Evolutionary conservation across 2,329 filamentous ascomycete genomes (phyloP).

Genomic region (Lecanicillium sp.): DNA sequence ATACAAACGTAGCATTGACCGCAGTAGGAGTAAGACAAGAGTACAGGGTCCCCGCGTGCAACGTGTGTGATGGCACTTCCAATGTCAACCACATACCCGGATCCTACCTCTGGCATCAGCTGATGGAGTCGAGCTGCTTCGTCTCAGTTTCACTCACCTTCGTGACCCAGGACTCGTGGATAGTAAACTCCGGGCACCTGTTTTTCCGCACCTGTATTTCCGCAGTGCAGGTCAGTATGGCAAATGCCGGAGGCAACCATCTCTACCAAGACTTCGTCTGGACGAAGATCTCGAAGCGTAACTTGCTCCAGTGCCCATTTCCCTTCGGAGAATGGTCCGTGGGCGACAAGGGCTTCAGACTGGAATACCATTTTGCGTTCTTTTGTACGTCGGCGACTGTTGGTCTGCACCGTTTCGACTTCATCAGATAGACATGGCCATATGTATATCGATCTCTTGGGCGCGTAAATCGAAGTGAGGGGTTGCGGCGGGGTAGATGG

Average conservation of each 20-base stretch:
- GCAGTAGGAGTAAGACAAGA: constrained; percentile 34
- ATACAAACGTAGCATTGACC: constrained; percentile 37
- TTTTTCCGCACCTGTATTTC: constrained; percentile 18
- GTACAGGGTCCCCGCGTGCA: constrained; percentile 45
- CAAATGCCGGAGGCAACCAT: constrained; percentile 47
- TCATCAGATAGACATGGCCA: no score
- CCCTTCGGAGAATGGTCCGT: constrained; percentile 21
- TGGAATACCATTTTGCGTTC: constrained; percentile 13
- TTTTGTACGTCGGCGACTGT: no score
- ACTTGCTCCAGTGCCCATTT: constrained; percentile 24
- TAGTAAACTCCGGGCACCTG: constrained; percentile 13
- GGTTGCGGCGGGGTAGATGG: no score
- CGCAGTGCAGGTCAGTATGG: constrained; percentile 44
- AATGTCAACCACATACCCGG: constrained; percentile 35
- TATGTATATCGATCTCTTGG: no score
- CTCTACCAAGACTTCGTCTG: constrained; percentile 43
- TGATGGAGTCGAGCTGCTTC: neutral
- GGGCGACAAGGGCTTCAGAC: constrained; percentile 21
- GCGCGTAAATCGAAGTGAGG: no score
- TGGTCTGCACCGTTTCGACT: no score
- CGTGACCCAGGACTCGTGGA: constrained; percentile 39
- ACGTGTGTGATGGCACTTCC: constrained; percentile 40
- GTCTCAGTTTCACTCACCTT: constrained; percentile 27
- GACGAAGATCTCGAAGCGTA: constrained; percentile 17
- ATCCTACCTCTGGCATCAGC: constrained; percentile 14